Evolutionary conservation across 441 rosid species (phyloP).

Genomic region (Mallotus japonicus): DNA sequence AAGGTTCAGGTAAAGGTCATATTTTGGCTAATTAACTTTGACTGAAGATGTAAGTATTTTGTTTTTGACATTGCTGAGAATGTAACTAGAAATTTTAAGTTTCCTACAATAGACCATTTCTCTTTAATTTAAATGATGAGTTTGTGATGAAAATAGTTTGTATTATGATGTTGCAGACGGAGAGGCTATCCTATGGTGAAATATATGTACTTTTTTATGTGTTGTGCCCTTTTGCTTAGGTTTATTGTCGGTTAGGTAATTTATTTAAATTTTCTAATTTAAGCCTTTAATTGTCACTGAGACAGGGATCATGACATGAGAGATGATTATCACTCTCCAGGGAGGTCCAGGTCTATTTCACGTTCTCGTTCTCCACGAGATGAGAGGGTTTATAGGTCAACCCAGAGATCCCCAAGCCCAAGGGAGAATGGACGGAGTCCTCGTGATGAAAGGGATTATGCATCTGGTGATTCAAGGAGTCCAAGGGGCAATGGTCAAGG

Average conservation of each 20-base stretch:
- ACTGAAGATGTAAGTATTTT: slow-evolving; percentile 30
- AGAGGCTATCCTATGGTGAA: slow-evolving; percentile 1
- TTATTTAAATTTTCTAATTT: slow-evolving; percentile 9
- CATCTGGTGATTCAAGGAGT: slow-evolving; percentile 48
- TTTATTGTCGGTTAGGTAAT: neutral
- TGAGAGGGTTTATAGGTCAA: slow-evolving; percentile 40
- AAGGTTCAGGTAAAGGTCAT: slow-evolving; percentile 59
- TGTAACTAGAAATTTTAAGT: slow-evolving; percentile 18
- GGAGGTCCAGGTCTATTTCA: slow-evolving; percentile 56
- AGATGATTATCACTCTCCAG: slow-evolving; percentile 48
- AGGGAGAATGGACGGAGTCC: slow-evolving; percentile 46
- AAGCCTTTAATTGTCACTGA: slow-evolving; percentile 6
- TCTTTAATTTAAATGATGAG: slow-evolving; percentile 16
- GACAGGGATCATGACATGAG: slow-evolving; percentile 44
- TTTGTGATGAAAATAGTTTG: slow-evolving; percentile 18
- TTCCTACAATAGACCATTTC: neutral
- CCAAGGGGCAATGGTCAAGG: slow-evolving; percentile 33
- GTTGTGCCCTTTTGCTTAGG: slow-evolving; percentile 2
- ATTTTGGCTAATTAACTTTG: slow-evolving; percentile 38
- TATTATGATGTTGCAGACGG: slow-evolving; percentile 5
- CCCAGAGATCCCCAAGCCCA: slow-evolving; percentile 47
- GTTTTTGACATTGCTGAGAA: slow-evolving; percentile 19
- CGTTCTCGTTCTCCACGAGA: slow-evolving; percentile 52
- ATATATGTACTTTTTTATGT: slow-evolving; percentile 12
- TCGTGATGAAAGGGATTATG: slow-evolving; percentile 37